These are phyloP conservation scores for Nadsonia fulvescens DNA, from an alignment of 805 yeast species.

Conservation along the genomic window DNA sequence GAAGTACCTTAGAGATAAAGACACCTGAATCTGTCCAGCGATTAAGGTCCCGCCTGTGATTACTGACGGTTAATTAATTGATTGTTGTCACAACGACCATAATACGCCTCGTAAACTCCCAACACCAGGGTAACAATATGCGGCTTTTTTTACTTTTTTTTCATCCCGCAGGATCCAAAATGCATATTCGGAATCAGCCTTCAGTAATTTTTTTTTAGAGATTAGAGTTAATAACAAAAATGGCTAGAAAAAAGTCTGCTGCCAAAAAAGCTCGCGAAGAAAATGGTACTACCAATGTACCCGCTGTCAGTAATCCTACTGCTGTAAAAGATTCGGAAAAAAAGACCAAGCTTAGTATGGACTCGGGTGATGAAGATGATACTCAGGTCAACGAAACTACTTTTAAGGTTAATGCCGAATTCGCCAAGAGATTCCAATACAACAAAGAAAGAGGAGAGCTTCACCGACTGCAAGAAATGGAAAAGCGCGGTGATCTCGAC, in stretches of 20 bases:
- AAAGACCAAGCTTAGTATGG: conserved; percentile 1
- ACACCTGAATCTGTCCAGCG: too few species aligned
- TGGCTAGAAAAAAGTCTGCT: conserved; percentile 84
- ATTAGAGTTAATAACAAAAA: too few species aligned
- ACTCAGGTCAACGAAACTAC: conserved; percentile 8
- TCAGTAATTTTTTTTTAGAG: too few species aligned
- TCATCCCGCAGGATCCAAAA: too few species aligned
- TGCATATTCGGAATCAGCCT: too few species aligned
- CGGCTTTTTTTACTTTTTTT: too few species aligned
- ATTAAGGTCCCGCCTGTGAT: too few species aligned
- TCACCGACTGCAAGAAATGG: conserved; percentile 13
- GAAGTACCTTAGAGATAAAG: too few species aligned
- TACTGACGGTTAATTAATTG: too few species aligned
- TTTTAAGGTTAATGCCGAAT: conserved; percentile 11
- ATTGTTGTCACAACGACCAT: too few species aligned
- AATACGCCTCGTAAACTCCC: too few species aligned
- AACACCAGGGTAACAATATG: too few species aligned
- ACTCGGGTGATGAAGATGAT: conserved; percentile 10
- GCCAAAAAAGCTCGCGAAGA: conserved; percentile 52
- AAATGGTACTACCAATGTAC: conserved; percentile 9
- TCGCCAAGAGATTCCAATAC: conserved; percentile 15
- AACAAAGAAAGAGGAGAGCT: conserved; percentile 18
- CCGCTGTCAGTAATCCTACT: conserved; percentile 1
- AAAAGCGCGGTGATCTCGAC: conserved; percentile 18
- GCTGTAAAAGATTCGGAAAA: conserved; percentile 12